A percentile compares a stretch with the other conserved stretches of the same genome.
phyloP scores from a whole-genome alignment of 495 filamentous ascomycete species.

The Immersiella caudata region DNA sequence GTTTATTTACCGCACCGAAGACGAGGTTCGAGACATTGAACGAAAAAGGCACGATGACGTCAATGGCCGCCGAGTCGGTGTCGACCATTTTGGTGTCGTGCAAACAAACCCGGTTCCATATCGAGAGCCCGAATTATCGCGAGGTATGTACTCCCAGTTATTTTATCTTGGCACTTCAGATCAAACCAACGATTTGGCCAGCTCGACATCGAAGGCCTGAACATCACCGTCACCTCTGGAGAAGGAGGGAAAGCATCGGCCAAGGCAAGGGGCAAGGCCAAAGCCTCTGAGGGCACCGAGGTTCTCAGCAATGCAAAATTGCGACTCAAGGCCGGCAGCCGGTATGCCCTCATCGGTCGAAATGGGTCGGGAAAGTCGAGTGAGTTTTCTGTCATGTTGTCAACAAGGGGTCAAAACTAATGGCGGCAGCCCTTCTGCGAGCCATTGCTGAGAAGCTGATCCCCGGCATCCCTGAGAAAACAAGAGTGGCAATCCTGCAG shows the following conservation, averaged over 20 bases:
- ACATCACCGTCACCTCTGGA: constrained; percentile 60
- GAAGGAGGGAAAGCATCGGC: constrained; percentile 31
- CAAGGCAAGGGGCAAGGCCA: constrained; percentile 56
- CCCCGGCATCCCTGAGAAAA: constrained; percentile 71
- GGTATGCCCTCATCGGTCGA: constrained; percentile 74
- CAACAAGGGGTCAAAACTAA: not conserved
- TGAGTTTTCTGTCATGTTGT: constrained; percentile 38
- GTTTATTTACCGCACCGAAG: not conserved
- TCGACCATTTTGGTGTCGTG: constrained; percentile 56
- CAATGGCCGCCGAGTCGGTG: constrained; percentile 49
- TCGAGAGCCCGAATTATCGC: constrained; percentile 54
- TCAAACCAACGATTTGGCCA: constrained; percentile 37
- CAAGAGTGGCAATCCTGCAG: constrained; percentile 69
- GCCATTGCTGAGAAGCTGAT: constrained; percentile 79
- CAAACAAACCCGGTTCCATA: constrained; percentile 62
- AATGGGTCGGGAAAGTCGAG: constrained; percentile 85
- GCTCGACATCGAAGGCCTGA: constrained; percentile 70
- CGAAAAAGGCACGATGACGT: constrained; percentile 43
- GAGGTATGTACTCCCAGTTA: too few relatives aligned
- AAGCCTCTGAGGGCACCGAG: constrained; percentile 59
- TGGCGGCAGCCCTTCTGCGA: constrained; percentile 62
- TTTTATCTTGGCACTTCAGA: too few relatives aligned
- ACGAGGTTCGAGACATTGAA: not conserved
- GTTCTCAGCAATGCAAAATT: constrained; percentile 69
- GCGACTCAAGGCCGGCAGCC: constrained; percentile 66